Conservation (phyloP, 495 filamentous ascomycete genomes). For the Immersiella caudata region DNA sequence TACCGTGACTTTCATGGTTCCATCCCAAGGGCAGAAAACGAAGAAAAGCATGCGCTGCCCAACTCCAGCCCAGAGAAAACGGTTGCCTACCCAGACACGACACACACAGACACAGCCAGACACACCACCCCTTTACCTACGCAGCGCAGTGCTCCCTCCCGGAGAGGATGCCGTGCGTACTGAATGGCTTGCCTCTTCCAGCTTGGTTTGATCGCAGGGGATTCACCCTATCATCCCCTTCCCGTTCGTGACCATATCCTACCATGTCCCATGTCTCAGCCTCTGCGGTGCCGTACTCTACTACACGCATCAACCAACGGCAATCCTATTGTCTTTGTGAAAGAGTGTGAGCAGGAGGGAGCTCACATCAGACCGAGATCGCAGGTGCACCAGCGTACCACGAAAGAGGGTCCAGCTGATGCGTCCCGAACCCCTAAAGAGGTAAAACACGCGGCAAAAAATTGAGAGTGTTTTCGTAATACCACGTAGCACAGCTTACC, state of each 20-base stretch:
- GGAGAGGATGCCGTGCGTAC: too few relatives aligned
- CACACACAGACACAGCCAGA: background rate
- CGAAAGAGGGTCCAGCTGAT: slow-evolving; percentile 13
- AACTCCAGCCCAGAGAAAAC: slow-evolving; percentile 2
- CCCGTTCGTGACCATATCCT: background rate
- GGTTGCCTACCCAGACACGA: background rate
- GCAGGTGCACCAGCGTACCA: background rate
- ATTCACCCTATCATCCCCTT: background rate
- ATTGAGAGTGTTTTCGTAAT: background rate
- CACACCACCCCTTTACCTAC: background rate
- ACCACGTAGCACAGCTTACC: background rate
- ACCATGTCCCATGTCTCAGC: background rate
- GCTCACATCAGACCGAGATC: background rate
- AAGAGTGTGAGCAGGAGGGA: background rate
- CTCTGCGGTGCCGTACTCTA: background rate
- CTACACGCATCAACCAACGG: background rate
- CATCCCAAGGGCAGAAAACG: slow-evolving; percentile 5
- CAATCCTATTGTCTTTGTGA: background rate
- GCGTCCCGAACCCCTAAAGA: slow-evolving; percentile 2
- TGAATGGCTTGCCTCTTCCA: too few relatives aligned
- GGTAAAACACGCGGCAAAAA: slow-evolving; percentile 15
- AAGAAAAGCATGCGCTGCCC: slow-evolving; percentile 4
- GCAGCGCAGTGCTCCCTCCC: background rate
- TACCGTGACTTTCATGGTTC: slow-evolving; percentile 9
- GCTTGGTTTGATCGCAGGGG: too few relatives aligned